Evolutionary conservation across 371 early-diverging fungal genomes (phyloP).

Genomic region (Lichtheimia corymbifera): DNA sequence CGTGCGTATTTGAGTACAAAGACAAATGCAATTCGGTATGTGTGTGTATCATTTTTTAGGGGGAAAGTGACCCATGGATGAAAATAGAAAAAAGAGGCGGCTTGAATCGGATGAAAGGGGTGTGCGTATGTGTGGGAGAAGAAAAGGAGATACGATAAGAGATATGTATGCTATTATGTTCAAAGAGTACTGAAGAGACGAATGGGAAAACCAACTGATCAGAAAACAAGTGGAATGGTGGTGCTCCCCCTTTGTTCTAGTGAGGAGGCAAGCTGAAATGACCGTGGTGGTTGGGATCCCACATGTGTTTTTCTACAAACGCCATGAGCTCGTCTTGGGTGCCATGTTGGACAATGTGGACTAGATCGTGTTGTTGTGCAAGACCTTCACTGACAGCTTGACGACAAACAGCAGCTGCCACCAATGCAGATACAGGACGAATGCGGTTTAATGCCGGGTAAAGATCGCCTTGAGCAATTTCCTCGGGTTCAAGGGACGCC

Average conservation of each 20-base stretch:
- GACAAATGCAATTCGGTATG: too few relatives aligned
- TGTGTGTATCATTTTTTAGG: too few relatives aligned
- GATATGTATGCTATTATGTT: background rate
- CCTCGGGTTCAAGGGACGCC: conserved; percentile 68
- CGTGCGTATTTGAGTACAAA: too few relatives aligned
- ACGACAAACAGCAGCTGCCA: conserved; percentile 76
- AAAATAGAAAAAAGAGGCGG: conserved; percentile 1
- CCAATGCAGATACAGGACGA: conserved; percentile 74
- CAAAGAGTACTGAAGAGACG: background rate
- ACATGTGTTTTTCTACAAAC: conserved; percentile 16
- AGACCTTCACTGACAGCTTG: conserved; percentile 68
- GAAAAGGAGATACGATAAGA: background rate
- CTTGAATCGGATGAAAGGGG: background rate
- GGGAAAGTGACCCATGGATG: background rate
- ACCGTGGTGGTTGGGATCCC: conserved; percentile 19
- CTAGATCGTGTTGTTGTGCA: conserved; percentile 22
- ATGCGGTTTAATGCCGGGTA: conserved; percentile 86
- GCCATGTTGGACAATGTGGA: background rate
- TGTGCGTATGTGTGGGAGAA: background rate
- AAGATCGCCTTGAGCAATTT: conserved; percentile 63
- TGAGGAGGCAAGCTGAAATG: conserved; percentile 14
- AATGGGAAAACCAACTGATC: background rate
- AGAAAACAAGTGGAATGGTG: background rate
- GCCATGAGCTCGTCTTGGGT: conserved; percentile 6
- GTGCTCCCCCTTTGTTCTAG: background rate